Percentiles rank a stretch among this genome's conserved stretches.
Evolutionary conservation across 352 stramenopile species (phyloP).

Genomic region (Phytopythium helicoides): DNA sequence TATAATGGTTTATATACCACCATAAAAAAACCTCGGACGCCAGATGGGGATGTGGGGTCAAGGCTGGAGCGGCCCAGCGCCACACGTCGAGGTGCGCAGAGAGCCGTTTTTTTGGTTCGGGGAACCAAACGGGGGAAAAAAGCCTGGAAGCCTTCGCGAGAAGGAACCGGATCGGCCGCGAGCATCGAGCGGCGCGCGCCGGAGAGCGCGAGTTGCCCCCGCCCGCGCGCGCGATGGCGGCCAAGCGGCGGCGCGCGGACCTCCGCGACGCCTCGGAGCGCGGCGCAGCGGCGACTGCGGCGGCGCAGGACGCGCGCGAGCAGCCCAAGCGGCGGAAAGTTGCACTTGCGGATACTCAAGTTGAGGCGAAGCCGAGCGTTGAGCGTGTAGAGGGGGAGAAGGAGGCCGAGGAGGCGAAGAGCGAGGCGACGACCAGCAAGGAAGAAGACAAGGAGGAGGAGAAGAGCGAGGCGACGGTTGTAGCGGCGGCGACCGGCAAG

Average conservation of each 20-base stretch:
- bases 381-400: not conserved
- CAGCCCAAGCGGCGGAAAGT: not conserved
- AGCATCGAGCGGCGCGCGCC: no score
- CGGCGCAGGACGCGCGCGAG: not conserved
- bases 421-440: no score
- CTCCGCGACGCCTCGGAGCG: conserved; percentile 13
- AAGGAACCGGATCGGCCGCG: no score
- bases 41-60: not conserved
- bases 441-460: not conserved
- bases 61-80: conserved; percentile 16
- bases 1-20: no score
- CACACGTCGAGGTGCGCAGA: conserved; percentile 14
- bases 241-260: conserved; percentile 5
- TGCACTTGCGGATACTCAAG: not conserved
- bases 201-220: no score
- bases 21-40: not conserved
- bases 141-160: not conserved
- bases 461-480: not conserved
- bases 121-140: not conserved
- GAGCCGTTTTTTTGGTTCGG: conserved; percentile 23
- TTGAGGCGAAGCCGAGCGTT: not conserved
- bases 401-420: conserved; percentile 9
- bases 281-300: not conserved
- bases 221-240: conserved; percentile 1
- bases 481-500: conserved; percentile 9